phyloP scores from a whole-genome alignment of 2,329 filamentous ascomycete species.

The Sphaerulina vaccinii region DNA sequence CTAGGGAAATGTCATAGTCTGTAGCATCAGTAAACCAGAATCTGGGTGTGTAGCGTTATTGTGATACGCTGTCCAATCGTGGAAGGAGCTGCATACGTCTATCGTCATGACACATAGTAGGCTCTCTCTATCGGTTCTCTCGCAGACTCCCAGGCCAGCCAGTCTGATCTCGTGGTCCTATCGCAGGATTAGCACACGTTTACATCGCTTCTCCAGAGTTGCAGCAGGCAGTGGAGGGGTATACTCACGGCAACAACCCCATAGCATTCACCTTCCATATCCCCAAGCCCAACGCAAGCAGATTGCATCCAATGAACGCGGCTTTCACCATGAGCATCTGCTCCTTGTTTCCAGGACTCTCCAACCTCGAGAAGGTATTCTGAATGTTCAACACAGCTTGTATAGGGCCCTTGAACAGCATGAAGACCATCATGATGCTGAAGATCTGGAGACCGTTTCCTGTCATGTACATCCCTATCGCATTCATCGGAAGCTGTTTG shows the following conservation, averaged over 20 bases:
- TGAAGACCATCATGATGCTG: constrained; percentile 99
- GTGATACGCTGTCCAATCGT: neutral
- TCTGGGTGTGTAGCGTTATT: neutral
- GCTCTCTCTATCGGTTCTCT: constrained; percentile 67
- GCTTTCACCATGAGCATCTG: constrained; percentile 81
- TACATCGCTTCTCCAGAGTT: neutral
- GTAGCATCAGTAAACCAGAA: neutral
- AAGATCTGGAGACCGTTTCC: constrained; percentile 98
- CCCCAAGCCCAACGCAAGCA: constrained; percentile 78
- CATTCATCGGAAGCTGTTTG: constrained; percentile 96
- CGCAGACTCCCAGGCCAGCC: constrained; percentile 90
- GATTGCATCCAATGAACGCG: constrained; percentile 83
- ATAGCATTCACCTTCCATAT: constrained; percentile 97
- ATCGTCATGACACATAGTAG: constrained; percentile 34
- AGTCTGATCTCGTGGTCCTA: constrained; percentile 92
- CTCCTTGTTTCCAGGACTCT: constrained; percentile 72
- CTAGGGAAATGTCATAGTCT: neutral
- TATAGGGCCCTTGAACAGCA: constrained; percentile 96
- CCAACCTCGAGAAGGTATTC: constrained; percentile 85
- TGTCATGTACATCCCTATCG: constrained; percentile 99
- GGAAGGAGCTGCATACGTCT: neutral
- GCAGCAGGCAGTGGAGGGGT: neutral
- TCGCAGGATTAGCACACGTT: constrained; percentile 25
- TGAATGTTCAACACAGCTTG: constrained; percentile 80
- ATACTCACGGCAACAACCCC: constrained; percentile 82